Evolutionary conservation across 176 grass and related monocot species (phyloP), one percentile per base, ranked within the genome.

Genomic region (Avena sativa): DNA sequence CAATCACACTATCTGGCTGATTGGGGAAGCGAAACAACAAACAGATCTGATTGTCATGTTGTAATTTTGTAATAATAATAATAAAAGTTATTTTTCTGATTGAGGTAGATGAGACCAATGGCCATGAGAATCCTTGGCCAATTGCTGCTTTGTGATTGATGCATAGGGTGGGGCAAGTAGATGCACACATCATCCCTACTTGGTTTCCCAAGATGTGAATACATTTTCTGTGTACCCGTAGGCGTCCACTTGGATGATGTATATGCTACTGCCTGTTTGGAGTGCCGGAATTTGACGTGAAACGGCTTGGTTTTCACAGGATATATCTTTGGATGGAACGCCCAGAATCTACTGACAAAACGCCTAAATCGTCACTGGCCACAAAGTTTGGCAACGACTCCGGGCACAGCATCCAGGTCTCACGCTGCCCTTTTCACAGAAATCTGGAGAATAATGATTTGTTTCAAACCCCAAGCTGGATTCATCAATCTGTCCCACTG

Each of bases 21-120:
- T 50, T 58, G 85, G 34, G 52, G 16, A 72, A 79, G 84, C 64
- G 36, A 83, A 26, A 49, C 62, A 56, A 40, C 30, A 12, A 32
- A 36, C 0, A 30, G 43, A 52, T 71, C 71, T 78, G 88, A 52
- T 16, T 14, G 14, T 12, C 6, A 67, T 17, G 30, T 71, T 81
- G 38, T 73, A 51, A 20, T 62, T 62, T 52, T 89, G 87, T 74
- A 84, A 76, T 74, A 74, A 73, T 81, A 85, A 76, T 82, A 50
- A 86, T 51, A 19, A 62, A 46, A 67, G 28, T 28, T 66, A 15
- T 32, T 46, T 58, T 63, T 63, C 52, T 73, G 81, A 28, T 52
- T 48, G 21, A 63, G 30, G 40, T 66, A 28, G 30, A 77, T 57
- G 57, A 5, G 34, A 21, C 40, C 56, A 2, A 43, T 44, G 28